Evolutionary conservation across 202 grass and related monocot species (phyloP).

Genomic region (Brachypodium distachyon): DNA sequence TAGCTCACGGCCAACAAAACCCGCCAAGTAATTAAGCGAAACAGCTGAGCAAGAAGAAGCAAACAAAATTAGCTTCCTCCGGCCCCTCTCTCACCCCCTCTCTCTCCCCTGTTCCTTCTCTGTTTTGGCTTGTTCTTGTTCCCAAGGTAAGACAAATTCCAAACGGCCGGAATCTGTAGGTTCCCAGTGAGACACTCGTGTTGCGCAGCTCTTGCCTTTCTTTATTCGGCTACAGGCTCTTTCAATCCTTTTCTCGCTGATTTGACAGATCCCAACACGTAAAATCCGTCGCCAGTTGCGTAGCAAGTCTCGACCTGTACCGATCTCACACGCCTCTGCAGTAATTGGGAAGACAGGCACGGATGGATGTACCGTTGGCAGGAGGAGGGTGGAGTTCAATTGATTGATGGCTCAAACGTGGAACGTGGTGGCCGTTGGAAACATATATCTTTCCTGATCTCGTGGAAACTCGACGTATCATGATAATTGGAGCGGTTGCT

Average conservation of each 20-base stretch:
- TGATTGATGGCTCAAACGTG: neutral
- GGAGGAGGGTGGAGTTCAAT: neutral
- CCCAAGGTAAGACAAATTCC: neutral
- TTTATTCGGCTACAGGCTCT: neutral
- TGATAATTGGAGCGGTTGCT: neutral
- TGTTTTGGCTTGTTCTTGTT: constrained; percentile 32
- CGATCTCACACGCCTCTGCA: neutral
- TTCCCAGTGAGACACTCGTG: neutral
- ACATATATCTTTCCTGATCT: neutral
- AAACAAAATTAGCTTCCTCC: constrained; percentile 32
- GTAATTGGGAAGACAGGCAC: neutral
- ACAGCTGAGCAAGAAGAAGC: neutral
- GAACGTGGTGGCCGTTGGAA: neutral
- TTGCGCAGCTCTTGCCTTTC: neutral
- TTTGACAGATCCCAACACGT: neutral
- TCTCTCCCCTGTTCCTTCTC: neutral
- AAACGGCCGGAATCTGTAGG: constrained; percentile 5
- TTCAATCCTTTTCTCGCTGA: constrained; percentile 16
- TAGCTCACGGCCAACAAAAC: constrained; percentile 30
- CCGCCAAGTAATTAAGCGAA: neutral
- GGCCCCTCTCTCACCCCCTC: neutral
- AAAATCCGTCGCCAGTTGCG: neutral
- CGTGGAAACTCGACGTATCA: too few species aligned
- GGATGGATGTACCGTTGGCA: neutral
- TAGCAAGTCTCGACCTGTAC: neutral